These are phyloP conservation scores for Smallanthus sonchifolius DNA, from an alignment of 129 eudicot species.

Conservation along the genomic window DNA sequence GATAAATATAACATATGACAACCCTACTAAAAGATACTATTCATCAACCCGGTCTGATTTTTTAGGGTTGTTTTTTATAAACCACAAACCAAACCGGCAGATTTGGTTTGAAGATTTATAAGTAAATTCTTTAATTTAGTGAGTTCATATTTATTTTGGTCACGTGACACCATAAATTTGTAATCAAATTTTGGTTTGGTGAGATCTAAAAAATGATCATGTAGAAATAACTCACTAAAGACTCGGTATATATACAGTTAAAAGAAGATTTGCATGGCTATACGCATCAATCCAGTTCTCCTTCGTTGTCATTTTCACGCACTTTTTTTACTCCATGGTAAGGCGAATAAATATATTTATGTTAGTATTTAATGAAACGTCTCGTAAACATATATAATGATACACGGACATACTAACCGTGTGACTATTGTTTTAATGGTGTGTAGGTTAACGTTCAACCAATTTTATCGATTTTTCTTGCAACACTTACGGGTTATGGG, in stretches of 20 bases:
- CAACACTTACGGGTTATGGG: constrained; percentile 77
- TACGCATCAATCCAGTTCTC: constrained; percentile 87
- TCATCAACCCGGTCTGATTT: too few species aligned
- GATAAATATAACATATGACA: too few species aligned
- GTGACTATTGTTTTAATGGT: neutral
- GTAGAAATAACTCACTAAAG: too few species aligned
- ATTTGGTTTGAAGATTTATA: too few species aligned
- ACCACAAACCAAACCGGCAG: too few species aligned
- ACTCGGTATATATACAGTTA: constrained; percentile 37
- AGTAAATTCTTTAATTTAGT: too few species aligned
- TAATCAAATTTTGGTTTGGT: too few species aligned
- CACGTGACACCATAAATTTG: too few species aligned
- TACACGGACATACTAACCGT: neutral
- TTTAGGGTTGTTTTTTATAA: too few species aligned
- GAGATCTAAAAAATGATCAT: too few species aligned
- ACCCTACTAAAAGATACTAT: too few species aligned
- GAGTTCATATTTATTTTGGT: too few species aligned
- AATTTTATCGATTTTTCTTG: constrained; percentile 56
- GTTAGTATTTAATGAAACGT: neutral
- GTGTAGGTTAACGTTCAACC: constrained; percentile 59
- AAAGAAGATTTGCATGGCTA: constrained; percentile 76
- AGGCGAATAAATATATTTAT: constrained; percentile 12
- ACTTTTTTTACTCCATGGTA: constrained; percentile 72
- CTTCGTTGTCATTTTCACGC: constrained; percentile 74
- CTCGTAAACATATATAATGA: neutral